These are phyloP conservation scores for Craspedostauros australis DNA, from an alignment of 108 stramenopile genomes.

Conservation along the genomic window DNA sequence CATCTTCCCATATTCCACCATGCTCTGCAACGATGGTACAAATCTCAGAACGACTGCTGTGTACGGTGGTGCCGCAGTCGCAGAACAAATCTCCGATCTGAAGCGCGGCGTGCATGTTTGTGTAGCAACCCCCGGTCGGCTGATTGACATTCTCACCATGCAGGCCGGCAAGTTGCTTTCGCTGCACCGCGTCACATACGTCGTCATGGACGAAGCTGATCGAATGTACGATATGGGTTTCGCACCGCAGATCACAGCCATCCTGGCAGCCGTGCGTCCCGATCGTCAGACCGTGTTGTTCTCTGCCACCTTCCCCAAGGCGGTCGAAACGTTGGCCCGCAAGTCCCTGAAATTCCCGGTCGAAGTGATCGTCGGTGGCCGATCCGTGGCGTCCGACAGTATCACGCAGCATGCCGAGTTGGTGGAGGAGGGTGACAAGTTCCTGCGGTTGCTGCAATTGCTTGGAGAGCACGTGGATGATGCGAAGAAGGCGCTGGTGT, in stretches of 20 bases:
- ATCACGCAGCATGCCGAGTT: conserved; percentile 92
- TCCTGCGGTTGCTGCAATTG: conserved; percentile 92
- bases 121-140: conserved; percentile 95
- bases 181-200: conserved; percentile 88
- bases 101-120: conserved; percentile 96
- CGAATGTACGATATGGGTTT: conserved; percentile 99
- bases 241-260: conserved; percentile 94
- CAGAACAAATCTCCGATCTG: conserved; percentile 95
- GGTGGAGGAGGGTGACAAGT: conserved; percentile 94
- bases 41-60: conserved; percentile 80
- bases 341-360: conserved; percentile 85
- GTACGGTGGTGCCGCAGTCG: conserved; percentile 96
- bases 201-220: conserved; percentile 98
- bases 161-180: conserved; percentile 93
- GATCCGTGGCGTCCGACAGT: conserved; percentile 89
- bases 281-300: conserved; percentile 95
- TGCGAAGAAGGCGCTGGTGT: conserved; percentile 91
- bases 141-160: conserved; percentile 99
- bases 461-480: conserved; percentile 94
- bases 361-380: conserved; percentile 95
- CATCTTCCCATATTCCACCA: no score
- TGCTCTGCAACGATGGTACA: no score
- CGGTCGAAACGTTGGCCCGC: conserved; percentile 88
- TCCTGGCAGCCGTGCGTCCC: conserved; percentile 88
- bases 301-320: conserved; percentile 97